Base-by-base conservation (phyloP, 352 stramenopile genomes). In the Globisporangium heterothallicum region DNA sequence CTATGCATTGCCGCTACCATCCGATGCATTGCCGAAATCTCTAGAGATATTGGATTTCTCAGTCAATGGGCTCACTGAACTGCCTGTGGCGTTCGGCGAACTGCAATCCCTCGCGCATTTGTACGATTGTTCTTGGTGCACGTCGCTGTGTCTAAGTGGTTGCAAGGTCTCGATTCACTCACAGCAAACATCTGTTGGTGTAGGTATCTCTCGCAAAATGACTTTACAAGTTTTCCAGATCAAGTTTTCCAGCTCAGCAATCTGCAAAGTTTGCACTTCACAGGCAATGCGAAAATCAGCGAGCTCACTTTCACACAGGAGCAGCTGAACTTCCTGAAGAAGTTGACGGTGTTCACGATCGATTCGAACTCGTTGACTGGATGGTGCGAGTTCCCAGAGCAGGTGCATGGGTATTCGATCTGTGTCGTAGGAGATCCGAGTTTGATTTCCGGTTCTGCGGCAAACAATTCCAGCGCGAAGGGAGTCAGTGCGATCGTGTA, bases 281-380 rank as follows among this genome's bases (percentile, higher is more conserved):
- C 74, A 4, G 54, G 57, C 18, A 66, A 58, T 29, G 49, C 58
- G 7, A 59, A 62, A 8, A 50, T 72, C 24, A 44, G 3, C 9
- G 40, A 19, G 12, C 36, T 74, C 16, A 61, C 59, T 40, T 56
- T 77, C 29, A 67, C 48, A 10, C 24, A 21, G 2, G 56, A 41
- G 6, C 61, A 77, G 22, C n/a, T 66, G 1, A 41, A 49, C n/a
- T 72, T 65, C 40, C 46, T 77, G 4, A 51, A 18, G 16, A 49
- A 51, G 13, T 43, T 77, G 7, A 57, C 49, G 9, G 59, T 13
- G 16, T 74, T 77, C 41, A 38, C 38, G 0, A 63, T 77, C 42
- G 58, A 72, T 42, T 25, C 56, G 14, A 36, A 42, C 4, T 42
- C 32, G 3, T 52, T 77, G n/a, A 51, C 56, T 18, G 72, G 58